Evolutionary conservation across 1,284 basidiomycete species (phyloP), one percentile per base, ranked within the genome.

Genomic region (Sporisorium reilianum): DNA sequence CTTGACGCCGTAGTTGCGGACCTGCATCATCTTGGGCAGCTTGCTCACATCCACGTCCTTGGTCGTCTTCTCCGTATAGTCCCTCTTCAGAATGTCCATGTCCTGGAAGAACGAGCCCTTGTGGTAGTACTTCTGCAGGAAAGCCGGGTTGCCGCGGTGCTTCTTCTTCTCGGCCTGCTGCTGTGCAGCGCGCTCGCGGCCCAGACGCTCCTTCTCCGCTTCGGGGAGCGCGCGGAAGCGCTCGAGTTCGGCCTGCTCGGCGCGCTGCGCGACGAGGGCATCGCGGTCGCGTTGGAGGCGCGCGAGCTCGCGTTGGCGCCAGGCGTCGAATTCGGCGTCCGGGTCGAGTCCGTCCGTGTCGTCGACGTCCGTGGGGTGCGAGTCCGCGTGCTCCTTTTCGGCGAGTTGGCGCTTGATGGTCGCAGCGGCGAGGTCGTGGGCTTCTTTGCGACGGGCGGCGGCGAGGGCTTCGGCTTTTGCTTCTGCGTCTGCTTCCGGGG

Each of bases 61-160:
- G 83, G 91, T 90, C 5, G 95, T 97, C 20, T 92, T 91, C 81
- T 93, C 92, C 0, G 93, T 94, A 82, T 88, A 97, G 86, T 99
- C 95, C 84, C 92, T 91, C 80, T 89, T 89, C 78, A 97, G 89
- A 72, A 99, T 90, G 55, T 97, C 94, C 76, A 91, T 90, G 85
- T 97, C 96, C 91, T 84, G 78, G 86, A 97, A 95, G 88, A 99
- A 99, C 64, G 95, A 95, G 80, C 97, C 97, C 86, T 97, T 98
- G 88, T 99, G 97, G 90, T 95, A 98, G 85, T 97, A 99, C 86
- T 97, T 98, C 85, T 99, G 95, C 80, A 98, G 86, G 87, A 99
- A 98, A 79, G 91, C 92, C 85, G 95, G 93, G 70, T 92, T 88
- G 3, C 93, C 94, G 79, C 94, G 92, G 2, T 75, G 90, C 85